phyloP scores from a whole-genome alignment of 768 basidiomycete genomes.

The Boletus reticulatus region DNA sequence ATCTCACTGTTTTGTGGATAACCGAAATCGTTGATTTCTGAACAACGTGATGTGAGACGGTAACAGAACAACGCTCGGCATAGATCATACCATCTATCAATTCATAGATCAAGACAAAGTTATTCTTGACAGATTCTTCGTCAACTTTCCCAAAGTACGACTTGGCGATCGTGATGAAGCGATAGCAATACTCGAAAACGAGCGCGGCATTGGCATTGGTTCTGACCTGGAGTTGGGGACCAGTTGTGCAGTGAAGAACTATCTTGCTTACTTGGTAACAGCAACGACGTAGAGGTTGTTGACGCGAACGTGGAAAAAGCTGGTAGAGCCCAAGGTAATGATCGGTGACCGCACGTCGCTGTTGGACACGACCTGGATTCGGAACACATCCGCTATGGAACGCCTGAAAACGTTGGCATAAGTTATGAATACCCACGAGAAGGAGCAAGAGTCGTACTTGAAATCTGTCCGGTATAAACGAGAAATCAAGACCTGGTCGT shows the following conservation, averaged over 20 bases:
- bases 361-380: slow-evolving; percentile 98
- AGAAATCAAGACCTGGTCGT: slow-evolving; percentile 84
- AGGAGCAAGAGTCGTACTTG: slow-evolving; percentile 58
- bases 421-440: neutral
- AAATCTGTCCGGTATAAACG: slow-evolving; percentile 95
- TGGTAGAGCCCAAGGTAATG: slow-evolving; percentile 95
- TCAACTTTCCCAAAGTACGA: slow-evolving; percentile 98
- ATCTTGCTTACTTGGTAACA: slow-evolving; percentile 80
- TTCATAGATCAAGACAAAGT: slow-evolving; percentile 98
- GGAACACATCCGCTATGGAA: slow-evolving; percentile 95
- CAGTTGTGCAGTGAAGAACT: neutral
- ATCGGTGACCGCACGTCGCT: slow-evolving; percentile 96
- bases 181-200: slow-evolving; percentile 97
- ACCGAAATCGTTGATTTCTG: slow-evolving; percentile 98
- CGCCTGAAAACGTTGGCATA: slow-evolving; percentile 51
- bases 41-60: slow-evolving; percentile 1
- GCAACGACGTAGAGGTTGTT: slow-evolving; percentile 96
- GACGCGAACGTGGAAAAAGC: slow-evolving; percentile 96
- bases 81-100: slow-evolving; percentile 78
- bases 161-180: slow-evolving; percentile 91
- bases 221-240: slow-evolving; percentile 39
- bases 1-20: slow-evolving; percentile 99
- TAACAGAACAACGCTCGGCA: slow-evolving; percentile 7
- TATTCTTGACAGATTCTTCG: slow-evolving; percentile 98
- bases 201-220: slow-evolving; percentile 97